Conservation (phyloP, 768 basidiomycete genomes). For the Pulveroboletus ravenelii region DNA sequence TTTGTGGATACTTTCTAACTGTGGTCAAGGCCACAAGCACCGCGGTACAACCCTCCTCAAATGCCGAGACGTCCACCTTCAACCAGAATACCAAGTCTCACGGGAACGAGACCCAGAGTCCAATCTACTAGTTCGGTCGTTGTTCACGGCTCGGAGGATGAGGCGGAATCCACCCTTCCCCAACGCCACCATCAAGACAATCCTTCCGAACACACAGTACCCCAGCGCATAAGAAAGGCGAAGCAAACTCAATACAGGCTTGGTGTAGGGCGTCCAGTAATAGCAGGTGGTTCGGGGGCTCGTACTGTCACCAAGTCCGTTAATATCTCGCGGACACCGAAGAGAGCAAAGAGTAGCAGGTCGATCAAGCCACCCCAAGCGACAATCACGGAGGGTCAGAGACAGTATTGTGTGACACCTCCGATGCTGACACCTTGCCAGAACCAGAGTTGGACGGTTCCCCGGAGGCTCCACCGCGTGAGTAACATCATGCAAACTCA, state of each 20-base stretch:
- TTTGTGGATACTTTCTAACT: slow-evolving; percentile 30
- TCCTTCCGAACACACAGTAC: slow-evolving; percentile 17
- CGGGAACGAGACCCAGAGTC: slow-evolving; percentile 25
- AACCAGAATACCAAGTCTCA: slow-evolving; percentile 29
- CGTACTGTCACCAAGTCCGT: slow-evolving; percentile 59
- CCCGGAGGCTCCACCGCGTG: slow-evolving; percentile 8
- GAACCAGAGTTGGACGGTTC: slow-evolving; percentile 24
- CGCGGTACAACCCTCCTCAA: slow-evolving; percentile 18
- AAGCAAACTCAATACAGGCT: slow-evolving; percentile 66
- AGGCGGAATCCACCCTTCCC: slow-evolving; percentile 28
- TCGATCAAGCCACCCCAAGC: slow-evolving; percentile 48
- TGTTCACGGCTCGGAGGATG: slow-evolving; percentile 42
- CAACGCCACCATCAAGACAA: slow-evolving; percentile 16
- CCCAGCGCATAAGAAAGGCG: slow-evolving; percentile 55
- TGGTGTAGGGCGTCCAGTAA: slow-evolving; percentile 66
- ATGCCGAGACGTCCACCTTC: slow-evolving; percentile 29
- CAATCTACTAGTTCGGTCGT: slow-evolving; percentile 34
- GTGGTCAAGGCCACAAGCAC: slow-evolving; percentile 22
- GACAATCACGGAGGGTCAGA: slow-evolving; percentile 52
- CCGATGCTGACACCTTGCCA: slow-evolving; percentile 13
- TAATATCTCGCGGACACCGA: slow-evolving; percentile 43
- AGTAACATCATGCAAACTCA: slow-evolving; percentile 1
- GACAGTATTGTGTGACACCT: not conserved
- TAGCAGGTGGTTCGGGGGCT: slow-evolving; percentile 63
- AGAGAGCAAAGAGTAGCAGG: slow-evolving; percentile 47